Evolutionary conservation across 2,329 filamentous ascomycete species (phyloP).

Genomic region (Apiospora sp.): DNA sequence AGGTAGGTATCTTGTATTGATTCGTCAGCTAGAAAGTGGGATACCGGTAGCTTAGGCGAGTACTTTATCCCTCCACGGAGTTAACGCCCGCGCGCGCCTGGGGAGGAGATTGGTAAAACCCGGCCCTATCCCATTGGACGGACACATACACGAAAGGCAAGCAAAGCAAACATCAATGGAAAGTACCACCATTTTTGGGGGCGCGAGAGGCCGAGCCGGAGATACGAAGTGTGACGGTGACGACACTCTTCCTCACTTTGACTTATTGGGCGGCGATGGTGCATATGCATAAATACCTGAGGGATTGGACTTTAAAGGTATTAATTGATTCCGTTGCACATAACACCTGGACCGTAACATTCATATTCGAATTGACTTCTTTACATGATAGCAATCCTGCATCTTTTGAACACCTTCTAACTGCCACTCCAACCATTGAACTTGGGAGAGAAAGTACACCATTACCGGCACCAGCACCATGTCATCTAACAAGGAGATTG

Average conservation of each 20-base stretch:
- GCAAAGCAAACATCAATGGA: too few species aligned
- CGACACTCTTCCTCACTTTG: background rate
- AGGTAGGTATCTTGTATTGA: too few species aligned
- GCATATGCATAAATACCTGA: background rate
- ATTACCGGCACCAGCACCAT: background rate
- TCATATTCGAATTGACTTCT: background rate
- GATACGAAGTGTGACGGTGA: background rate
- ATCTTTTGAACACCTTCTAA: background rate
- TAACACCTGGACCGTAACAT: background rate
- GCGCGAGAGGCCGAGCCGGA: background rate
- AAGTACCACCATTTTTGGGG: too few species aligned
- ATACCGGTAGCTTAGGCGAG: background rate
- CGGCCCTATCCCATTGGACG: background rate
- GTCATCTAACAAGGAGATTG: slow-evolving; percentile 13
- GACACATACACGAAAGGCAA: background rate
- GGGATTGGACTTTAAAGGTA: background rate
- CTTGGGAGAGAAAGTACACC: background rate
- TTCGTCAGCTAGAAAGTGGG: background rate
- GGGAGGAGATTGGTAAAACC: background rate
- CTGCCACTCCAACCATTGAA: background rate
- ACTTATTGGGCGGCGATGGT: background rate
- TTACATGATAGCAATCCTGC: background rate
- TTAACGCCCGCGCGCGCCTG: background rate
- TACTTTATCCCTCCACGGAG: background rate
- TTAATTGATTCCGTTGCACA: background rate